A percentile compares a stretch with the other conserved stretches of the same genome.
phyloP scores from a whole-genome alignment of 2,329 filamentous ascomycete genomes.

The Arthrocladium fulminans region DNA sequence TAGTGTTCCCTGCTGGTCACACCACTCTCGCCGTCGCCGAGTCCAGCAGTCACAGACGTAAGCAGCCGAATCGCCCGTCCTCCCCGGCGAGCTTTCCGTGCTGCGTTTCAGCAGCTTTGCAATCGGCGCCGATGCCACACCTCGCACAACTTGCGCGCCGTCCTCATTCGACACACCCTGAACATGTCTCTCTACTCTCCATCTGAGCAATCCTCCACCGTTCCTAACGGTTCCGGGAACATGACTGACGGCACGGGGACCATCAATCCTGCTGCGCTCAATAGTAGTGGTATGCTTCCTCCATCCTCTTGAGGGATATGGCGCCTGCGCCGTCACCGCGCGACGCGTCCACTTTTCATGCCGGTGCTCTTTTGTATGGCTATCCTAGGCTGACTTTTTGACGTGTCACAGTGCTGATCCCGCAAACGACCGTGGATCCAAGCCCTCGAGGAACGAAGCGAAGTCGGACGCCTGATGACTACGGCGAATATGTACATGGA shows the following conservation, averaged over 20 bases:
- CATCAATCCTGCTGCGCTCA: slow-evolving; percentile 83
- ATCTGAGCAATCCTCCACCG: slow-evolving; percentile 43
- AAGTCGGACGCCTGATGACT: slow-evolving; percentile 64
- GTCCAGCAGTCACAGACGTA: slow-evolving; percentile 7
- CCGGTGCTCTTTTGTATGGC: slow-evolving; percentile 6
- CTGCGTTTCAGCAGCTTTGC: slow-evolving; percentile 10
- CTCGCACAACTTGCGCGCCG: slow-evolving; percentile 10
- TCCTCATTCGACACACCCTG: slow-evolving; percentile 10
- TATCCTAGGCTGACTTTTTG: slow-evolving; percentile 28
- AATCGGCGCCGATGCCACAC: slow-evolving; percentile 10
- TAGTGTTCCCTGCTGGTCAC: slow-evolving; percentile 4
- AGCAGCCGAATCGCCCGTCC: slow-evolving; percentile 6
- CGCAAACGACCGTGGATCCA: slow-evolving; percentile 35
- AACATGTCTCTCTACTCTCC: slow-evolving; percentile 39
- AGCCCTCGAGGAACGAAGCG: slow-evolving; percentile 66
- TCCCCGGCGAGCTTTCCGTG: slow-evolving; percentile 9
- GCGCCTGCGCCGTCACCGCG: slow-evolving; percentile 13
- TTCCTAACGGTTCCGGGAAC: slow-evolving; percentile 52
- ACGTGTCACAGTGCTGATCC: slow-evolving; percentile 30
- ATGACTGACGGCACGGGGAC: slow-evolving; percentile 68
- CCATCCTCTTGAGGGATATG: slow-evolving; percentile 1
- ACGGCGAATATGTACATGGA: slow-evolving; percentile 45
- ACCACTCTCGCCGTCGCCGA: slow-evolving; percentile 9
- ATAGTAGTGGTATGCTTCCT: slow-evolving; percentile 54
- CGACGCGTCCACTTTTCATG: slow-evolving; percentile 11